Base-by-base conservation (phyloP, 257 asterid species). In the Gentiana macrophylla region DNA sequence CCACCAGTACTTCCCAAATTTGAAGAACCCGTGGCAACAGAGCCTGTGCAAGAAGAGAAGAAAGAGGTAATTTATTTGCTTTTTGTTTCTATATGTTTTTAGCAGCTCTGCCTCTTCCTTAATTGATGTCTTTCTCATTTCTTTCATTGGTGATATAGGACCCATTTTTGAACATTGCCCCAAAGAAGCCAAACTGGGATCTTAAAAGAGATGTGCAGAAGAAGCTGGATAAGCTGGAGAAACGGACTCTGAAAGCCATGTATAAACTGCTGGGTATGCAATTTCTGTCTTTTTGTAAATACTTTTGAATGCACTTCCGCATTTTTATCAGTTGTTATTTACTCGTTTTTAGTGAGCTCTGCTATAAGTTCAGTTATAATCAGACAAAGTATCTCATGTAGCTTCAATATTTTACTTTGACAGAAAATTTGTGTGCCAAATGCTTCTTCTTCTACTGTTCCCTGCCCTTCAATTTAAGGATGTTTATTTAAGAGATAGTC, bases 151-250 rank as follows among this genome's bases (percentile, higher is more conserved):
- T 62, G 54, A 53, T 59, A 52, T 74, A 89, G 97, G 94, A 89
- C 53, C 98, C 97, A 3, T 85, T 92, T 76, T 74, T 92, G 34
- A 89, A 84, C 73, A 88, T 92, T 71, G 98, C 93, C 55, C 98
- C 98, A 12, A 92, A 92, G 76, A 92, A 92, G 66, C 95, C 97
- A 9, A 92, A 92, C 66, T 88, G 98, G 98, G 98, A 92, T 66
- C 79, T 92, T 62, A 67, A 93, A 49, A 80, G 95, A 77, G 97
- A 92, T 76, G 94, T 87, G 55, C 98, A 88, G 67, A 92, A 81
- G 77, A 89, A 75, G 71, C 90, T 92, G 35, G 95, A 92, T 70
- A 85, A 92, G 80, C 93, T 88, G 36, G 98, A 92, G 60, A 84
- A 78, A 52, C 83, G 95, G 56, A 85, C 98, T 51, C 96, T 84